Base-by-base conservation (phyloP, 257 asterid genomes). In the Phtheirospermum japonicum region DNA sequence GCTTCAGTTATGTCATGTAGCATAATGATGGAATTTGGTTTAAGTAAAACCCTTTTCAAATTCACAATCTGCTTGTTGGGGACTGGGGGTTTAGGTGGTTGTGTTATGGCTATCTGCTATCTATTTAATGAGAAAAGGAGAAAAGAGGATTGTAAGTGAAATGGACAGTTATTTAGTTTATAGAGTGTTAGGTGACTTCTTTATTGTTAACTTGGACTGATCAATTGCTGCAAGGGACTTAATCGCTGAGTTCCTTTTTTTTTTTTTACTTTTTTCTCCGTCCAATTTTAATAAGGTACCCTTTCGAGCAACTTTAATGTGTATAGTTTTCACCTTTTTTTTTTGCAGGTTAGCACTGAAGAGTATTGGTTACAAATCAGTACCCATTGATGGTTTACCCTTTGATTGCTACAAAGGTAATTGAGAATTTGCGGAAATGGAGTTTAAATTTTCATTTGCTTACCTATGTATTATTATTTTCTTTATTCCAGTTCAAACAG, bases 351-450 rank as follows among this genome's bases (percentile, higher is more conserved):
- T 83, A 77, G 85, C 76, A 32, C 67, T 89, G 84, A 93, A 93
- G 82, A 89, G 97, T 66, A 83, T 89, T 54, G 99, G 99, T 50
- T 89, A 89, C 77, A 92, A 89, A 78, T 86, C 94, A 53, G 82
- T 83, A 39, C 79, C 85, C 55, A 79, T 83, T 69, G 90, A 79
- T 63, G 88, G 85, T 58, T 78, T 92, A 62, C 94, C 95, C 49
- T 89, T 92, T 68, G 91, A 89, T 80, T 75, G 65, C 59, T 45
- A 71, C 69, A 80, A 71, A 73, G 99, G 91, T 78, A 71, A 51
- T 6, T 7, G 40, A 71, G 36, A 58, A 69, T 49, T 36, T 71
- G 12, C 14, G 52, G 23, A 17, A 23, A 46, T 54, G 40, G 10
- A 16, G 37, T 34, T 54, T 67, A 28, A 18, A 4, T 58, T 56